A percentile compares a stretch with the other conserved stretches of the same genome.
Evolutionary conservation across 305 asterid genomes (phyloP).

Genomic region (Solanum chacoense): DNA sequence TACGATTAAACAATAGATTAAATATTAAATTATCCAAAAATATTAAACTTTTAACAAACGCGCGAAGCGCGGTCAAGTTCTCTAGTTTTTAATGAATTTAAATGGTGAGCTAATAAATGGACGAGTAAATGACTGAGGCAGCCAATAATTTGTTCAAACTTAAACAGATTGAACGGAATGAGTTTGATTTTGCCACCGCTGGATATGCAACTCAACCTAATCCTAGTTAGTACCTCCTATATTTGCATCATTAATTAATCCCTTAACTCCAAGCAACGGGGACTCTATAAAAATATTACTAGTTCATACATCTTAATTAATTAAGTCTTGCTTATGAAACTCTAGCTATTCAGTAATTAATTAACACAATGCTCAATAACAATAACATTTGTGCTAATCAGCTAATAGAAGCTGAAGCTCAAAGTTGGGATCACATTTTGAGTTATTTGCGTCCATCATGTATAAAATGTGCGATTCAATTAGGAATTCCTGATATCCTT

Average conservation of each 20-base stretch:
- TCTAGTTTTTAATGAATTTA: too few species aligned
- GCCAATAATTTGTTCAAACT: too few species aligned
- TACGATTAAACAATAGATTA: too few species aligned
- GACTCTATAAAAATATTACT: not conserved
- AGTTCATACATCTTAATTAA: not conserved
- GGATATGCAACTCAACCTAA: not conserved
- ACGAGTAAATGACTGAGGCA: not conserved
- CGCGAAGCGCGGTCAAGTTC: too few species aligned
- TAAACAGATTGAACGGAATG: too few species aligned
- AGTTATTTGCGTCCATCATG: constrained; percentile 1
- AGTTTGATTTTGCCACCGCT: not conserved
- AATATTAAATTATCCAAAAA: too few species aligned
- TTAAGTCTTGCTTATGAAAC: not conserved
- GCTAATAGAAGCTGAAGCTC: constrained; percentile 24
- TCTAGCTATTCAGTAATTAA: too few species aligned
- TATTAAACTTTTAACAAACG: too few species aligned
- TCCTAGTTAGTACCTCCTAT: not conserved
- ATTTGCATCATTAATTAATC: not conserved
- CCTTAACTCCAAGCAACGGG: not conserved
- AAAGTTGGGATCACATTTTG: constrained; percentile 13
- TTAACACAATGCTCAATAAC: not conserved
- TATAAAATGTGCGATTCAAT: constrained; percentile 21
- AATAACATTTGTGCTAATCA: not conserved
- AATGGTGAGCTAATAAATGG: not conserved
- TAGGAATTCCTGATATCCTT: constrained; percentile 24